Conservation (phyloP, 805 yeast genomes). For the Kodamaea lidongshanica region DNA sequence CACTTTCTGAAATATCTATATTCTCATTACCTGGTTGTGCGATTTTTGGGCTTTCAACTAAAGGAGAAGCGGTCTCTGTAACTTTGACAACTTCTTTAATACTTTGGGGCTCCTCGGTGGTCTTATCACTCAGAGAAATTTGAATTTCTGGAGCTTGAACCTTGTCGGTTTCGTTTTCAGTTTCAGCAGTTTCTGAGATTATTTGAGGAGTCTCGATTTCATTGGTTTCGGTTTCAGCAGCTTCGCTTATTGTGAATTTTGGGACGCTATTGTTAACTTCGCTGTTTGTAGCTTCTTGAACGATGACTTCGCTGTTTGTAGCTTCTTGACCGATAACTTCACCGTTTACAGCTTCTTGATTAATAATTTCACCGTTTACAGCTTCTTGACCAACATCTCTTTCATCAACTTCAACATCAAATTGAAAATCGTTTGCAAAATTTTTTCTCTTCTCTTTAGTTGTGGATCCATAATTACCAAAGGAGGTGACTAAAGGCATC, state of each 20-base stretch:
- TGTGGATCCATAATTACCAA: too few relatives aligned
- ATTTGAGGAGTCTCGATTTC: conserved; percentile 3
- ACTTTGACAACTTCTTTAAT: too few relatives aligned
- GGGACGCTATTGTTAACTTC: not conserved
- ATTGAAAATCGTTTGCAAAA: too few relatives aligned
- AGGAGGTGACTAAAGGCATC: too few relatives aligned
- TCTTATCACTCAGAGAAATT: not conserved
- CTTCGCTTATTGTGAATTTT: too few relatives aligned
- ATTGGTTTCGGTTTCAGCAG: not conserved
- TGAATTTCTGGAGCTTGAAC: not conserved
- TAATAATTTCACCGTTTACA: not conserved
- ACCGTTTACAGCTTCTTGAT: not conserved
- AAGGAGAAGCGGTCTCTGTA: too few relatives aligned
- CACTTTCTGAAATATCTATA: not conserved
- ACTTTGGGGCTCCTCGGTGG: conserved; percentile 1
- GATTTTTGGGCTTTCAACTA: too few relatives aligned
- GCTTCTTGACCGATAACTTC: not conserved
- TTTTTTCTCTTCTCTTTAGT: too few relatives aligned
- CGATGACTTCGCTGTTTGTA: not conserved
- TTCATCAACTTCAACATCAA: too few relatives aligned
- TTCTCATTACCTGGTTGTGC: too few relatives aligned
- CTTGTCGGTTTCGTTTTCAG: conserved; percentile 1
- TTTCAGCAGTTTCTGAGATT: not conserved
- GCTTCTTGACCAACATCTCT: too few relatives aligned
- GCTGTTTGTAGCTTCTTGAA: not conserved